Evolutionary conservation across 306 rosid species (phyloP).

Genomic region (Myrica gale): DNA sequence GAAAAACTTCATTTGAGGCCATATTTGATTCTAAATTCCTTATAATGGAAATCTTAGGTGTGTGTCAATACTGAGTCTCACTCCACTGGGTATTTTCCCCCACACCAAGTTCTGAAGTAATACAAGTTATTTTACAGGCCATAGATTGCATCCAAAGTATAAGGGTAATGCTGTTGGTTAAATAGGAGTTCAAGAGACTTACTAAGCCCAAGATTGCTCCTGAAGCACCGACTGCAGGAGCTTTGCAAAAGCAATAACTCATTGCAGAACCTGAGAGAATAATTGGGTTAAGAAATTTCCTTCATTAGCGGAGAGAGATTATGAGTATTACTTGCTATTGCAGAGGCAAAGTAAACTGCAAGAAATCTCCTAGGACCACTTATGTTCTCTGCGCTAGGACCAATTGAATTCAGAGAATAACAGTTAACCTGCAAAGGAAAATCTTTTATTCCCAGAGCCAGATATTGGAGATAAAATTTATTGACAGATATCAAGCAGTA

Average conservation of each 20-base stretch:
- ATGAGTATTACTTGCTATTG: conserved; percentile 79
- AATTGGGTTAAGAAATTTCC: conserved; percentile 40
- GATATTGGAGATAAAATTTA: conserved; percentile 13
- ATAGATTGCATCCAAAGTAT: not conserved
- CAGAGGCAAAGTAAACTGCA: conserved; percentile 72
- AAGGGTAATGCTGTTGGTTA: not conserved
- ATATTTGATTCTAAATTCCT: not conserved
- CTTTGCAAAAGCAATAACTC: conserved; percentile 76
- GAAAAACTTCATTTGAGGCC: not conserved
- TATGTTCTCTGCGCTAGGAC: conserved; percentile 79
- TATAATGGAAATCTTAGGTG: not conserved
- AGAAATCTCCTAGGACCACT: conserved; percentile 76
- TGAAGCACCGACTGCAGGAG: conserved; percentile 87
- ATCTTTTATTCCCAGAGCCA: conserved; percentile 4
- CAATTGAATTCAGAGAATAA: conserved; percentile 79
- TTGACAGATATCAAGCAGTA: conserved; percentile 15
- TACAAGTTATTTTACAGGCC: not conserved
- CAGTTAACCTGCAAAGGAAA: conserved; percentile 61
- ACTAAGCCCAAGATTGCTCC: conserved; percentile 94
- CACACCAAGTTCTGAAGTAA: conserved; percentile 3
- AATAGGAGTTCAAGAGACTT: conserved; percentile 33
- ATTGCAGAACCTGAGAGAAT: conserved; percentile 79
- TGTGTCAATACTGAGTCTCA: not conserved
- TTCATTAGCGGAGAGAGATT: conserved; percentile 43
- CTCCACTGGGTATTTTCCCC: not conserved